phyloP scores from a whole-genome alignment of 1,284 basidiomycete species.

The Ceratobasidium sp. region DNA sequence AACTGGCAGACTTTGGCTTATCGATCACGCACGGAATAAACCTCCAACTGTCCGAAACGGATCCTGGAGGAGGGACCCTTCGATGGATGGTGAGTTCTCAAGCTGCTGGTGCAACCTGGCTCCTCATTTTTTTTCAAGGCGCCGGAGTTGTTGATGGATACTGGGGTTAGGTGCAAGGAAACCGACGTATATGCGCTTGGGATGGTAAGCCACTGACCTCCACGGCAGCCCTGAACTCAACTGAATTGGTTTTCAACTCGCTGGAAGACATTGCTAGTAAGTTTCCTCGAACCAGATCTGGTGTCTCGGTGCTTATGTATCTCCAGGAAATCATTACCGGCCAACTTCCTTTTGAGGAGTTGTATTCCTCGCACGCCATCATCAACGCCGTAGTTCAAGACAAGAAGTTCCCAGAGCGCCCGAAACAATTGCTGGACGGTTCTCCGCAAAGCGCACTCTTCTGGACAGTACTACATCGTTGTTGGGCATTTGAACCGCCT shows the following conservation, averaged over 20 bases:
- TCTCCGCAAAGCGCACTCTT: neutral
- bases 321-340: conserved; percentile 1
- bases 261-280: neutral
- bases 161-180: neutral
- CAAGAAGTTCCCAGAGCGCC: neutral
- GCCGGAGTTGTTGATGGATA: conserved; percentile 13
- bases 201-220: conserved; percentile 3
- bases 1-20: conserved; percentile 25
- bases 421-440: neutral
- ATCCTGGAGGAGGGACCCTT: conserved; percentile 19
- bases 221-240: neutral
- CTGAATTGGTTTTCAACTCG: neutral
- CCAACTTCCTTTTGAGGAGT: neutral
- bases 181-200: conserved; percentile 30
- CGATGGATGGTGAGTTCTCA: conserved; percentile 21
- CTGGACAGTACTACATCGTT: conserved; percentile 4
- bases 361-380: neutral
- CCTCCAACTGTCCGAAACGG: conserved; percentile 1
- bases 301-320: neutral
- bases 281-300: neutral
- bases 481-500: neutral
- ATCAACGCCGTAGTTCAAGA: neutral
- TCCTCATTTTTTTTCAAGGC: neutral
- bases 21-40: neutral
- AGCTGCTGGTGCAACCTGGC: too few species aligned